These are phyloP conservation scores for Phymatotrichopsis omnivora DNA, from an alignment of 2,329 filamentous ascomycete species.

Conservation along the genomic window DNA sequence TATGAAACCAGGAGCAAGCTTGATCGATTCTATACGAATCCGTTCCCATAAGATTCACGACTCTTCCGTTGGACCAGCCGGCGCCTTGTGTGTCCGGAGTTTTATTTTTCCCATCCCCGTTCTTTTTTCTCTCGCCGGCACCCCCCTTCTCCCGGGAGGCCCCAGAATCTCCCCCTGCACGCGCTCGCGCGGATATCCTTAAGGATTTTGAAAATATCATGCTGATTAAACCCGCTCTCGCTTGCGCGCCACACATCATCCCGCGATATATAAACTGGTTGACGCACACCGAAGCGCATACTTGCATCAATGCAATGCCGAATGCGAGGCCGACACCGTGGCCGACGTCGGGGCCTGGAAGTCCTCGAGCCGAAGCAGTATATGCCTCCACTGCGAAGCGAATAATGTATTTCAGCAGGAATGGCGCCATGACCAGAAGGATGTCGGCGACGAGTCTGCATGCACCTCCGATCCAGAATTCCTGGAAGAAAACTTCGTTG, in stretches of 20 bases:
- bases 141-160: constrained; percentile 39
- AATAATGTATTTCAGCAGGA: constrained; percentile 61
- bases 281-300: constrained; percentile 65
- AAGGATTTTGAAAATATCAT: constrained; percentile 89
- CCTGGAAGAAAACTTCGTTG: constrained; percentile 73
- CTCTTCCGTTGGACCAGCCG: constrained; percentile 86
- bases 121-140: constrained; percentile 37
- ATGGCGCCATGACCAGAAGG: constrained; percentile 70
- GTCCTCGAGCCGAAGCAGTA: constrained; percentile 45
- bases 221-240: constrained; percentile 69
- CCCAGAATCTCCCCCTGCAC: constrained; percentile 57
- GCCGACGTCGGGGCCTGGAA: constrained; percentile 56
- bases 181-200: constrained; percentile 76
- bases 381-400: constrained; percentile 74
- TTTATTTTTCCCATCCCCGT: constrained; percentile 38
- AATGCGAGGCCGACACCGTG: constrained; percentile 72
- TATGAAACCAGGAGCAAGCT: constrained; percentile 78
- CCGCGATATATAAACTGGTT: constrained; percentile 91
- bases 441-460: constrained; percentile 65
- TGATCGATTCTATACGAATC: constrained; percentile 90
- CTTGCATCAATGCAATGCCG: constrained; percentile 77
- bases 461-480: constrained; percentile 75
- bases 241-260: constrained; percentile 82
- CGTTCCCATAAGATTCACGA: constrained; percentile 88
- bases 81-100: constrained; percentile 52